A percentile compares a stretch with the other conserved stretches of the same genome.
These are phyloP conservation scores for Allomyces javanicus DNA, from an alignment of 192 early-diverging fungal genomes.

Conservation along the genomic window DNA sequence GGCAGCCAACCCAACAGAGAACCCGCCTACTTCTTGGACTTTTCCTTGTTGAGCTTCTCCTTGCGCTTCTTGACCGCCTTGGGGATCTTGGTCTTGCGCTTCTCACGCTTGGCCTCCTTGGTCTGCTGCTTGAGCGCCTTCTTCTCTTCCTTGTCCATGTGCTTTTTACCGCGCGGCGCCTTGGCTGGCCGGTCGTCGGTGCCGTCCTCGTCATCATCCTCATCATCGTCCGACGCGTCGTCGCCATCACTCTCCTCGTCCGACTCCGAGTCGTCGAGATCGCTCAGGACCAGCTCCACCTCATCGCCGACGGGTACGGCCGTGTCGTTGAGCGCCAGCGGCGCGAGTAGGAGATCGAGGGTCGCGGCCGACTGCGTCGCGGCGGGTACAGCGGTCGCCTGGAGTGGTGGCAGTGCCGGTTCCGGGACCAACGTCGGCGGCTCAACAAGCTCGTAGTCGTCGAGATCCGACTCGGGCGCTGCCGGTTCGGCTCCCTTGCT, in stretches of 20 bases:
- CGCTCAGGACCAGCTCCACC: no score
- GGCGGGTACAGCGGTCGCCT: no score
- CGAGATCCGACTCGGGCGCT: not conserved
- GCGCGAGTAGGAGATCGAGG: not conserved
- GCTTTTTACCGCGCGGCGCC: slow-evolving; percentile 43
- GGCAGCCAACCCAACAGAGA: no score
- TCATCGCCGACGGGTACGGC: no score
- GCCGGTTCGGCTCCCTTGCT: not conserved
- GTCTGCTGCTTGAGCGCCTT: slow-evolving; percentile 63
- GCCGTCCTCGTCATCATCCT: slow-evolving; percentile 20
- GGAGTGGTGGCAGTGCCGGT: no score
- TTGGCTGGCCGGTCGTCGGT: slow-evolving; percentile 12
- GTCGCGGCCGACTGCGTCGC: not conserved
- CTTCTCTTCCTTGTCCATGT: slow-evolving; percentile 76
- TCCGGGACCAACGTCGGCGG: no score
- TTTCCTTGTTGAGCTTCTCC: slow-evolving; percentile 46
- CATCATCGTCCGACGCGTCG: slow-evolving; percentile 16
- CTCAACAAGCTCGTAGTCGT: not conserved
- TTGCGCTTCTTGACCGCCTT: slow-evolving; percentile 92
- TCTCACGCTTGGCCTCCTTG: slow-evolving; percentile 81
- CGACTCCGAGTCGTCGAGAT: not conserved
- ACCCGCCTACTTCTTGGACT: slow-evolving; percentile 24
- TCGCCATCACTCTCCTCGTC: slow-evolving; percentile 3
- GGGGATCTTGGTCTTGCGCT: slow-evolving; percentile 82
- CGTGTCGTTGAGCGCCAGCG: no score